Evolutionary conservation across 2,329 filamentous ascomycete genomes (phyloP), one percentile per base, ranked within the genome.

Genomic region (Hymenoscyphus infarciens): DNA sequence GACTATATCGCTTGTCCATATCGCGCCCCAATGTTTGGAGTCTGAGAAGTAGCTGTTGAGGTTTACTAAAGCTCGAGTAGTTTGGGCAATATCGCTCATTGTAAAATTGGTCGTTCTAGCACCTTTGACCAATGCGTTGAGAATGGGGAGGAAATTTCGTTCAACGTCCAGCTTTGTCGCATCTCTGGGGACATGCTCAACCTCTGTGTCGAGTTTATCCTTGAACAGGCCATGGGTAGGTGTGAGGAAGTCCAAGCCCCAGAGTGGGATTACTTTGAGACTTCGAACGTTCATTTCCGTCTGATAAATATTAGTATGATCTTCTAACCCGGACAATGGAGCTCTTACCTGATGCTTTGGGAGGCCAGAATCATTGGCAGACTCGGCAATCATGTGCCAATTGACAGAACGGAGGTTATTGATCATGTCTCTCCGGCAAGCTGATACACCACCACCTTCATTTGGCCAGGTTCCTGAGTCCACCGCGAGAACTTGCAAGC

Each of bases 101-200:
- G 77, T 75, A 42, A 81, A 77, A 39, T 76, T 69, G 25, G 77
- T 73, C 10, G 79, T 77, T 39, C 81, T 75, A 6, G 80, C 78
- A 22, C 80, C 79, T 67, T 78, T 79, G 53, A 83, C 80, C 42
- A 82, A 73, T 13, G 76, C 75, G n/a, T 76, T 78, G 35, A 83
- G 68, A 15, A 82, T 77, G 0, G 82, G 82, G 39, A 83, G 77
- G 69, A 84, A 84, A 31, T 79, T 81, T 62, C 74, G 74, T 56
- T 80, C 77, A 67, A 85, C 79, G 61, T 82, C 78, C 76, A 72
- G 58, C 80, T 75, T 57, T 71, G 66, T 31, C 75, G 68, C 60
- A 79, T 71, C 70, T 77, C 65, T 67, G 73, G 68, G 60, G 81
- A 71, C 75, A 81, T 79, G 62, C 58, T 82, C 77, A 15, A 82